Evolutionary conservation across 2,329 filamentous ascomycete species (phyloP), one percentile per base, ranked within the genome.

Genomic region (Cladophialophora exuberans): DNA sequence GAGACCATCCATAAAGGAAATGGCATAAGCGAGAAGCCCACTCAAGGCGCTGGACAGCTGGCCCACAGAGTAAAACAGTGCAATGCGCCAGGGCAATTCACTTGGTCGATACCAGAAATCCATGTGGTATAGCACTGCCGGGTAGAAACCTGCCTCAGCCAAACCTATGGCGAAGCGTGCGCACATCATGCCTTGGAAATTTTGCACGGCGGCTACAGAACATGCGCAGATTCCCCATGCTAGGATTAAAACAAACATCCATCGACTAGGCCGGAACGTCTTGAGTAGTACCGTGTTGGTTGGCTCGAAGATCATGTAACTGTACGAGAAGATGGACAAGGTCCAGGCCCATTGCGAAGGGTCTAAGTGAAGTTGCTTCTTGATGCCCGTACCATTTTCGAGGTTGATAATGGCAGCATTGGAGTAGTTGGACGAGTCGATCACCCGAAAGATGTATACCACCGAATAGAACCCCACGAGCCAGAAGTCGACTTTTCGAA

Each of bases 51-150:
- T 82, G 44, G 81, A 82, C 59, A 84, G 77, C 60, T 83, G 76
- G 63, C 82, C 83, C 2, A 82, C 79, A 58, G 80, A 81, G 69
- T 84, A 81, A 44, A 85, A 71, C 23, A 76, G 71, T 67, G 83
- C 84, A 0, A 84, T 73, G 81, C 82, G 72, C 54, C 72, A 72
- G 11, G 78, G 77, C 57, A 84, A 64, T 68, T 84, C 81, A 36
- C 78, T 76, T 38, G 83, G 76, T 1, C 83, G 86, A 68, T 87
- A 88, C 79, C 83, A 87, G 62, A 85, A 84, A 0, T 82, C 84
- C 22, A 87, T 74, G 39, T 86, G 82, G 36, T 60, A 62, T 70
- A 25, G 71, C 70, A 36, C 72, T 20, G 5, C 84, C 0, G 85
- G 84, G 22, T 86, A 73, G 67, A 86, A 86, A 0, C 72, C 73